Base-by-base conservation (phyloP, 768 basidiomycete species). In the Lactarius deliciosus region DNA sequence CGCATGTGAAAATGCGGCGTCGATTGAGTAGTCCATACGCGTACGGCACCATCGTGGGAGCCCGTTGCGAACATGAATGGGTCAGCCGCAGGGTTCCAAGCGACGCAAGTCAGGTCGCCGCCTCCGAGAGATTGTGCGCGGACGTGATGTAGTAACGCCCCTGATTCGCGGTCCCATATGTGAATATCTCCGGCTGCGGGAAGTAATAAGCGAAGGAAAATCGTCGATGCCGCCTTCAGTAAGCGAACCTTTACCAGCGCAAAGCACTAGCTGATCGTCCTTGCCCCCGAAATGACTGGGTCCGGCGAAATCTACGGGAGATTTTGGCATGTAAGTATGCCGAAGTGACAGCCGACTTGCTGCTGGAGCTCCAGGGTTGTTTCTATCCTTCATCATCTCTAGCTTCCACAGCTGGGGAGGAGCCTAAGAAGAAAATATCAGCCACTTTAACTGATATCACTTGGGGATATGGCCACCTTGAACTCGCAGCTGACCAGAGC, bases 151-250 rank as follows among this genome's bases (percentile, higher is more conserved):
- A 94, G 79, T 1, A 91, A 77, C 9, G 85, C 81, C 6, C 84
- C 92, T 13, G 88, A 89, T 76, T 92, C 90, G 66, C 86, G 85
- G 72, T 94, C 92, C 92, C 92, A 94, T 15, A 93, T 90, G 72
- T 91, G 88, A 16, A 94, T 87, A 71, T 92, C 89, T 5, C 92
- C 92, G 67, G 84, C 91, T 92, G 66, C 55, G 54, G 22, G 50
- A 64, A n/a, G n/a, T 60, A 64, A 36, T 16, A 58, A 58, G 32
- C 45, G 25, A 63, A 28, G 56, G 56, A 30, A 45, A 38, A 68
- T 64, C 41, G 47, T 64, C 5, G 32, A 40, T 63, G 9, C 56
- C 60, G 55, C 18, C 18, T 5, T 15, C 30, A n/a, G 25, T 22
- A 11, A 30, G 71, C 76, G 45, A 58, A 85, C 91, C 81, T 84